Evolutionary conservation across 225 moss, liverwort and hornwort species (phyloP).

Genomic region (Ulota crispa): DNA sequence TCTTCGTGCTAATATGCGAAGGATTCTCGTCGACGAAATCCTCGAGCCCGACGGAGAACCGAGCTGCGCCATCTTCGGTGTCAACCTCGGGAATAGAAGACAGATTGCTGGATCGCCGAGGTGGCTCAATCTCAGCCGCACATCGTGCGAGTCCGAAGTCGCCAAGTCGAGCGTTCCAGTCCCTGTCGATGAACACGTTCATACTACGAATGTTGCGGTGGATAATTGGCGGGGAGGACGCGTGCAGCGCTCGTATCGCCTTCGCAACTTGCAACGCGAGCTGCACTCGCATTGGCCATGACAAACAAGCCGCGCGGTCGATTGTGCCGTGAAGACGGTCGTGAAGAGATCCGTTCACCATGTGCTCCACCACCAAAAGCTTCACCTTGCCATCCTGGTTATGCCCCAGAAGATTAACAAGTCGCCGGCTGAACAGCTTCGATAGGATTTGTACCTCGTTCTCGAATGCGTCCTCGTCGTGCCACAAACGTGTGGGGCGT

Average conservation of each 20-base stretch:
- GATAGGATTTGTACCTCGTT: constrained; percentile 83
- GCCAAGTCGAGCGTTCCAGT: constrained; percentile 79
- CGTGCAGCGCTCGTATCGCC: constrained; percentile 73
- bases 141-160: constrained; percentile 76
- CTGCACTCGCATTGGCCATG: constrained; percentile 76
- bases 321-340: constrained; percentile 66
- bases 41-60: constrained; percentile 13
- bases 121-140: constrained; percentile 18
- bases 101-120: constrained; percentile 41
- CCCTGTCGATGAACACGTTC: constrained; percentile 73
- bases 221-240: constrained; percentile 68
- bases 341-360: constrained; percentile 76
- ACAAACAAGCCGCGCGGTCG: constrained; percentile 39
- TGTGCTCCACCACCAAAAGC: constrained; percentile 81
- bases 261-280: constrained; percentile 80
- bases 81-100: constrained; percentile 42
- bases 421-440: constrained; percentile 59
- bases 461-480: constrained; percentile 72
- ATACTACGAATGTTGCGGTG: constrained; percentile 79
- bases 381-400: constrained; percentile 65
- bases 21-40: constrained; percentile 42
- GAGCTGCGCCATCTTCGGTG: constrained; percentile 30
- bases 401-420: constrained; percentile 81
- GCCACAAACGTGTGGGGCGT: constrained; percentile 52
- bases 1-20: constrained; percentile 62